phyloP scores from a whole-genome alignment of 2,329 filamentous ascomycete species.

The Colletotrichum liaoningense region DNA sequence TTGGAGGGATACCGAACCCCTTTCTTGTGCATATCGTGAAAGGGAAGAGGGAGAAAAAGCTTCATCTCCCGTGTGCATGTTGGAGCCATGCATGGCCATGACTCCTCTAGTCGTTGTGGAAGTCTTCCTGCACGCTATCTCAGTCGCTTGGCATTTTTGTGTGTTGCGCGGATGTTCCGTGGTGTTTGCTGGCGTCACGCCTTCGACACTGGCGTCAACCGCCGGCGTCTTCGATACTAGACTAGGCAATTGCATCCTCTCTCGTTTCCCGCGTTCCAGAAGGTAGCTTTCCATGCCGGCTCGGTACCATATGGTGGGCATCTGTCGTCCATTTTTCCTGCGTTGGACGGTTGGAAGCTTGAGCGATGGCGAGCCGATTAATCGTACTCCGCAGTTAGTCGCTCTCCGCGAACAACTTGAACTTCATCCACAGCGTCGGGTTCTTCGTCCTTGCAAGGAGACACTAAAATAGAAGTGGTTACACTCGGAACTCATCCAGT shows the following conservation, averaged over 20 bases:
- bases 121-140: not conserved
- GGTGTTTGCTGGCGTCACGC: conserved; percentile 1
- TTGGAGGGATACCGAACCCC: conserved; percentile 2
- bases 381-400: not conserved
- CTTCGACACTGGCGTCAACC: not conserved
- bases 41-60: not conserved
- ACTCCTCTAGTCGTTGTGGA: not conserved
- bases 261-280: conserved; percentile 1
- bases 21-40: conserved; percentile 1
- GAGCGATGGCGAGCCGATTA: not conserved
- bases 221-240: not conserved
- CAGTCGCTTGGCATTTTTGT: not conserved
- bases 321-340: too few relatives aligned
- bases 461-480: conserved; percentile 33
- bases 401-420: not conserved
- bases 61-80: conserved; percentile 21
- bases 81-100: not conserved
- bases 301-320: not conserved
- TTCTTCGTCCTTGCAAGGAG: not conserved
- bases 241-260: not conserved
- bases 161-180: not conserved
- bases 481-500: conserved; percentile 14
- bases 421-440: not conserved
- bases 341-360: not conserved
- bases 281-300: not conserved